These are phyloP conservation scores for Podaxis sp. DNA, from an alignment of 768 basidiomycete genomes.

Conservation along the genomic window DNA sequence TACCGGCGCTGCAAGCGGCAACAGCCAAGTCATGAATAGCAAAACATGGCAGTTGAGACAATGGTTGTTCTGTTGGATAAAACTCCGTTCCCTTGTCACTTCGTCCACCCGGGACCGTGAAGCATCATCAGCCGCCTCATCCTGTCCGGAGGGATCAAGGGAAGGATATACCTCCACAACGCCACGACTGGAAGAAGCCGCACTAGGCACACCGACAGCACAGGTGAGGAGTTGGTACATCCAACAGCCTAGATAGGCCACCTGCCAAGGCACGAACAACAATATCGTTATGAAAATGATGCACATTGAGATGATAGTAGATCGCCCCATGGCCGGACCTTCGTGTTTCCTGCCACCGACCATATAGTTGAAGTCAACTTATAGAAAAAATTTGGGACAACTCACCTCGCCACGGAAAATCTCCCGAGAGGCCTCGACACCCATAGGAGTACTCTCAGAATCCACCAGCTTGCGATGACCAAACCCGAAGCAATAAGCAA, in stretches of 20 bases:
- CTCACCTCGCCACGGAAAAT: constrained; percentile 35
- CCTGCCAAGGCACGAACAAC: constrained; percentile 86
- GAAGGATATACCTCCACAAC: constrained; percentile 12
- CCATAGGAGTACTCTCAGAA: constrained; percentile 49
- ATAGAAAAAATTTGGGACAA: constrained; percentile 3
- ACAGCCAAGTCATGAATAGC: constrained; percentile 75
- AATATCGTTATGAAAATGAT: constrained; percentile 66
- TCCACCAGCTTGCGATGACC: constrained; percentile 59
- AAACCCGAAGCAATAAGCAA: constrained; percentile 63
- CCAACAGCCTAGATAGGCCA: constrained; percentile 85
- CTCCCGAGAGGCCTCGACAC: constrained; percentile 33
- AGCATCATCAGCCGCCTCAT: constrained; percentile 6
- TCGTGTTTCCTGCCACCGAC: constrained; percentile 18
- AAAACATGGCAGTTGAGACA: constrained; percentile 62
- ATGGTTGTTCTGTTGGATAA: constrained; percentile 30
- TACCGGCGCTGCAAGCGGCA: constrained; percentile 75
- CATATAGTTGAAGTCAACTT: constrained; percentile 13
- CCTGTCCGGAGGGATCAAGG: constrained; percentile 12
- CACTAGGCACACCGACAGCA: constrained; percentile 28
- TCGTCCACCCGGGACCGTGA: constrained; percentile 14
- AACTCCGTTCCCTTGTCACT: background rate
- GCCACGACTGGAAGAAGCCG: constrained; percentile 13
- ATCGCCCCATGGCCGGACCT: constrained; percentile 36
- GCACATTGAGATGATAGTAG: constrained; percentile 55
- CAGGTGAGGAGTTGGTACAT: constrained; percentile 74